Evolutionary conservation across 208 protist species (phyloP), one percentile per base, ranked within the genome.

Genomic region (Trypanosoma brucei): DNA sequence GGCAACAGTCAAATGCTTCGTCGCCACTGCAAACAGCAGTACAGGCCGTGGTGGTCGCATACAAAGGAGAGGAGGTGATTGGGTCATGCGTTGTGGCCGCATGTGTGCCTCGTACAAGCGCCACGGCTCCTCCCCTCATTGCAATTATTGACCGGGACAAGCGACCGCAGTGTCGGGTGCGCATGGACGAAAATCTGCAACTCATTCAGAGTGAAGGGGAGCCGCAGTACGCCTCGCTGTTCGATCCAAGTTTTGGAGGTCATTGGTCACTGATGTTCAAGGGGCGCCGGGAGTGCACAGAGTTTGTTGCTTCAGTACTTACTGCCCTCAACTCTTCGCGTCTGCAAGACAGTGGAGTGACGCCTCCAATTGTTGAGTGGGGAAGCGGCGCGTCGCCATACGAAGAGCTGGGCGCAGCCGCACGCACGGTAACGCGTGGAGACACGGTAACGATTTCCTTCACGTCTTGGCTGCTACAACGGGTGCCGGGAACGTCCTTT

Each of bases 51-150:
- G 70, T 86, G 39, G 65, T 86, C 49, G 72, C 72, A 31, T 91
- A 86, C 59, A 78, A 72, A 8, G 78, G 74, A 34, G 67, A 80
- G 30, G 53, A 60, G 0, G 67, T 60, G 45, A 58, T 73, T 31
- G 81, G 81, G 51, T 72, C 79, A 33, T 83, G 76, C 50, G 62
- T 81, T 38, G 59, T 81, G n/a, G 81, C 81, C 2, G 31, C 84
- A 14, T 82, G 62, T 56, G 79, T 87, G 39, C 77, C 79, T 45
- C 36, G 61, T 46, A 3, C 55, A 6, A 57, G 64, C 31, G 42
- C 76, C 35, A 34, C 72, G 4, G 31, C 46, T 14, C 31, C 35
- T 35, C 55, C 64, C 30, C 37, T 76, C 36, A 55, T 72, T 56
- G 58, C 62, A 11, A 66, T 75, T 55, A 53, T 75, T n/a, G 65